Conservation (phyloP, 139 green algal species). For the Diplosphaera chodatii region DNA sequence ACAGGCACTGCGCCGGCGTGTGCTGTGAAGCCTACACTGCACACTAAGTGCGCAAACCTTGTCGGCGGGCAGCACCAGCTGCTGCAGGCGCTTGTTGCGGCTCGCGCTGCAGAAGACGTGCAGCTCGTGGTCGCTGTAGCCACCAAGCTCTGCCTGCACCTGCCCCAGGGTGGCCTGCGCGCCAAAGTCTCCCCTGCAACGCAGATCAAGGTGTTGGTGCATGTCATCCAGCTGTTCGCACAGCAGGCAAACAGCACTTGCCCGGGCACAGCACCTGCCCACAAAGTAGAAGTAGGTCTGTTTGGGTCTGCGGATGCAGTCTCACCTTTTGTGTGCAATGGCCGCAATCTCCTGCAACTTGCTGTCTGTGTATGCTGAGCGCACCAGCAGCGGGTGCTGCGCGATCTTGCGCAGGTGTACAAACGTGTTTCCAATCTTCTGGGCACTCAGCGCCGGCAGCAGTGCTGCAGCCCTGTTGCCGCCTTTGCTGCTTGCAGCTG, state of each 20-base stretch:
- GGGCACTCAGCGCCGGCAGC: conserved; percentile 35
- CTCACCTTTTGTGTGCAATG: conserved; percentile 30
- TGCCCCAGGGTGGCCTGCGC: conserved; percentile 43
- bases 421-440: conserved; percentile 84
- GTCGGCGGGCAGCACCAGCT: conserved; percentile 36
- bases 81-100: conserved; percentile 1
- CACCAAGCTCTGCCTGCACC: conserved; percentile 52
- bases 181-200: conserved; percentile 53
- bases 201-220: no score
- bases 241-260: no score
- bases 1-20: no score
- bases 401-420: conserved; percentile 89
- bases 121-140: conserved; percentile 75
- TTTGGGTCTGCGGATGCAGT: no score
- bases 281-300: no score
- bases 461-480: conserved; percentile 12
- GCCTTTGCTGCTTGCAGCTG: not conserved
- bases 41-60: no score
- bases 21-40: no score
- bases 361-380: conserved; percentile 57
- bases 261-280: no score
- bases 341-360: conserved; percentile 57
- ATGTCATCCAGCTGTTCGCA: no score
- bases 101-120: conserved; percentile 59
- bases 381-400: conserved; percentile 89